Conservation (phyloP, 768 basidiomycete genomes). For the Termitomyces heimii region DNA sequence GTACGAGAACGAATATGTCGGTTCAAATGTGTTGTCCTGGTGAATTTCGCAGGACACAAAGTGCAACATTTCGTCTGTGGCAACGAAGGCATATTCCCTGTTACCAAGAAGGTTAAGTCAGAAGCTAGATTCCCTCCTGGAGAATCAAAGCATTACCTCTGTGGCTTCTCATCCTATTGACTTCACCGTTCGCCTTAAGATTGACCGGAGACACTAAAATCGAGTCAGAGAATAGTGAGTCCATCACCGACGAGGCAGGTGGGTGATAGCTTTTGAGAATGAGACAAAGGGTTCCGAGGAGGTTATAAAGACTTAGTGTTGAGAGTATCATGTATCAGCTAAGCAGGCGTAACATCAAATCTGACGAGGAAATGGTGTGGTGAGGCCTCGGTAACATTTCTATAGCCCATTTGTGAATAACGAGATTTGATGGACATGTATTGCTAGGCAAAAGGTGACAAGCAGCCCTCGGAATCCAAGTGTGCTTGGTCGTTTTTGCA, state of each 20-base stretch:
- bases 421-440: neutral
- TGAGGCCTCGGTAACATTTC: neutral
- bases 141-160: conserved; percentile 23
- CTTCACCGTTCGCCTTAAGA: conserved; percentile 36
- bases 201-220: conserved; percentile 25
- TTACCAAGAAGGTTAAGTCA: neutral
- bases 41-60: conserved; percentile 68
- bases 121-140: neutral
- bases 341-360: neutral
- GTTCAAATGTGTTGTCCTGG: conserved; percentile 68
- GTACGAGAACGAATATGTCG: conserved; percentile 67
- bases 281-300: conserved; percentile 16
- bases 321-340: neutral
- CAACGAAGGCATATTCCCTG: conserved; percentile 64
- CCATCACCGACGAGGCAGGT: conserved; percentile 11
- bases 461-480: neutral
- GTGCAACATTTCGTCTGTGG: conserved; percentile 69
- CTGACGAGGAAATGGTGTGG: neutral
- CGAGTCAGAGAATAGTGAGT: conserved; percentile 21
- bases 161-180: conserved; percentile 36
- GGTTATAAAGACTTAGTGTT: conserved; percentile 24
- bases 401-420: neutral
- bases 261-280: conserved; percentile 9
- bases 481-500: neutral
- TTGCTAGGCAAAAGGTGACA: neutral